A percentile compares a stretch with the other conserved stretches of the same genome.
These are phyloP conservation scores for Tarenaya hassleriana DNA, from an alignment of 345 rosid species.

Conservation along the genomic window DNA sequence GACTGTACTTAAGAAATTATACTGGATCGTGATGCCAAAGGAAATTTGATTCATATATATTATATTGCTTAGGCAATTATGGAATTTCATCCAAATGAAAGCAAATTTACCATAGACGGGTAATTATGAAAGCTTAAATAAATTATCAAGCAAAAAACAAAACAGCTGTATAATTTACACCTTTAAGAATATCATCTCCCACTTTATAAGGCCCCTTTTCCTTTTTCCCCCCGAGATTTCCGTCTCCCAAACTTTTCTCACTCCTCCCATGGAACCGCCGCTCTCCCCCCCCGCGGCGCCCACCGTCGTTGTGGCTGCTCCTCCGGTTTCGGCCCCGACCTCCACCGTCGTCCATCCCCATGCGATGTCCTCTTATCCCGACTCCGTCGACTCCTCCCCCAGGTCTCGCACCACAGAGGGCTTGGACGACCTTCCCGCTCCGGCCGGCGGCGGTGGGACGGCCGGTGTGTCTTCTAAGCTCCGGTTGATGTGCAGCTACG, in stretches of 20 bases:
- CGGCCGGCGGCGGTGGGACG: constrained; percentile 19
- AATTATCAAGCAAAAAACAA: not conserved
- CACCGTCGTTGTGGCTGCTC: constrained; percentile 23
- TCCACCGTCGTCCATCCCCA: not conserved
- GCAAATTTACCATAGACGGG: no score
- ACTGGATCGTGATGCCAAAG: no score
- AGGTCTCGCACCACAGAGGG: constrained; percentile 74
- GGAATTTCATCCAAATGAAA: no score
- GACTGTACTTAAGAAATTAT: no score
- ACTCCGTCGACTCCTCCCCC: constrained; percentile 70
- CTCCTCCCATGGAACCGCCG: not conserved
- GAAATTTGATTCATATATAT: no score
- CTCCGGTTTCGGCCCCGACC: constrained; percentile 13
- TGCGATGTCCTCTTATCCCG: constrained; percentile 33
- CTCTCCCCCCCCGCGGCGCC: constrained; percentile 11
- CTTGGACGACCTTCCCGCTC: constrained; percentile 51
- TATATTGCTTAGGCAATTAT: no score
- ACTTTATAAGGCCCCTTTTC: not conserved
- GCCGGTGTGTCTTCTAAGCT: constrained; percentile 45
- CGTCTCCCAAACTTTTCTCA: not conserved
- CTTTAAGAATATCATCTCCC: constrained; percentile 20
- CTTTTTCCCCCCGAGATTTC: not conserved
- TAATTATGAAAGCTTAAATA: no score
- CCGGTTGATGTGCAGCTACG: constrained; percentile 91
- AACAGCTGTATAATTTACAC: constrained; percentile 11